Evolutionary conservation across 495 filamentous ascomycete genomes (phyloP).

Genomic region (Penicillium nucicola): DNA sequence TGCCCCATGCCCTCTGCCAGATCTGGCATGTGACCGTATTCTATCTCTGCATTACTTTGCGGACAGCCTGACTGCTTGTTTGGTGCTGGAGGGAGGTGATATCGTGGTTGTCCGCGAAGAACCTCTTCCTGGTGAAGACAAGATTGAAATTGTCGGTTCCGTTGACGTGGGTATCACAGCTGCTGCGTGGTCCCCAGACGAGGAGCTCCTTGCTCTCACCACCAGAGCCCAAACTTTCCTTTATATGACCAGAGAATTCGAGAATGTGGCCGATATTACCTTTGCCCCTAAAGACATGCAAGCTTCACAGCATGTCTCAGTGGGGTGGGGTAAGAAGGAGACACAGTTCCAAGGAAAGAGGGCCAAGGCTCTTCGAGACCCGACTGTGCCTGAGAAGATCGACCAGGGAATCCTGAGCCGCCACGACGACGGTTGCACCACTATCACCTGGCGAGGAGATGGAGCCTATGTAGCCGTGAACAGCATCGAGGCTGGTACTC

Average conservation of each 20-base stretch:
- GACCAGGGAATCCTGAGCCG: constrained; percentile 76
- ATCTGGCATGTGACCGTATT: constrained; percentile 67
- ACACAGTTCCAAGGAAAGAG: constrained; percentile 96
- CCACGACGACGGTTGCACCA: constrained; percentile 64
- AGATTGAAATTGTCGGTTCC: constrained; percentile 91
- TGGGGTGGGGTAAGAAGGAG: constrained; percentile 97
- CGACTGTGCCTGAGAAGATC: constrained; percentile 89
- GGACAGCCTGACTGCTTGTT: constrained; percentile 69
- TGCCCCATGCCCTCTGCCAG: constrained; percentile 66
- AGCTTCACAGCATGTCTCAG: constrained; percentile 90
- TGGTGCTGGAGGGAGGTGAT: constrained; percentile 88
- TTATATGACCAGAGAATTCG: constrained; percentile 91
- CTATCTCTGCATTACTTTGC: constrained; percentile 78
- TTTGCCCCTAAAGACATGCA: constrained; percentile 76
- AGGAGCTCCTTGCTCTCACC: constrained; percentile 79
- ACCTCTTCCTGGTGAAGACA: constrained; percentile 62
- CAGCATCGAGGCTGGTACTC: constrained; percentile 58
- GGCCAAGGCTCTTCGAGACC: constrained; percentile 85
- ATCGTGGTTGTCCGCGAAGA: constrained; percentile 81
- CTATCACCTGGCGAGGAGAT: constrained; percentile 92
- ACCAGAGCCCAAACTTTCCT: constrained; percentile 77
- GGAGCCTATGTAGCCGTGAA: constrained; percentile 89
- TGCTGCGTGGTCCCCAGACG: constrained; percentile 92
- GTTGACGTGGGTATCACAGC: constrained; percentile 87
- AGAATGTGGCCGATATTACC: constrained; percentile 69